phyloP scores from a whole-genome alignment of 2,329 filamentous ascomycete species.

The Fusarium sterilihyphosum region DNA sequence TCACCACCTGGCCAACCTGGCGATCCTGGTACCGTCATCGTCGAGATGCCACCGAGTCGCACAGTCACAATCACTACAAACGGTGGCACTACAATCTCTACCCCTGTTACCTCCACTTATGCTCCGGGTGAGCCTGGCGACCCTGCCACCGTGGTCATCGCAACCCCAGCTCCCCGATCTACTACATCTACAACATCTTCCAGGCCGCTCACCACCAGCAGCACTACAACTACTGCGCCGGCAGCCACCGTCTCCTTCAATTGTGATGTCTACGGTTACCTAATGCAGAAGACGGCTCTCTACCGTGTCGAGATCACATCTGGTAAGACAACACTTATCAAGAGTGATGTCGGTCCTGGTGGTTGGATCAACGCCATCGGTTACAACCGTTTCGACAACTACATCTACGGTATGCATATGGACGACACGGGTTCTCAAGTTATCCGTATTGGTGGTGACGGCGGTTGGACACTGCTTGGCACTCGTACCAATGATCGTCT shows the following conservation, averaged over 20 bases:
- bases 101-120: conserved; percentile 13
- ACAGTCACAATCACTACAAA: conserved; percentile 23
- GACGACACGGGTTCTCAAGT: conserved; percentile 27
- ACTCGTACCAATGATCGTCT: conserved; percentile 23
- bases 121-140: conserved; percentile 11
- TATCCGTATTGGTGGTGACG: conserved; percentile 37
- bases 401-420: conserved; percentile 33
- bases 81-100: conserved; percentile 11
- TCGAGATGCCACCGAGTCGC: conserved; percentile 9
- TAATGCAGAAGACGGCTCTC: conserved; percentile 29
- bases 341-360: conserved; percentile 24
- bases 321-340: conserved; percentile 31
- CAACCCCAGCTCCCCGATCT: conserved; percentile 15
- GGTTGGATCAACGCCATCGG: conserved; percentile 37
- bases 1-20: conserved; percentile 8
- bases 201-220: neutral
- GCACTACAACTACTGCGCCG: neutral
- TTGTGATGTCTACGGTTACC: conserved; percentile 33
- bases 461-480: conserved; percentile 25
- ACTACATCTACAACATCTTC: conserved; percentile 4
- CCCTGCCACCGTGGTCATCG: conserved; percentile 23
- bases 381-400: conserved; percentile 36
- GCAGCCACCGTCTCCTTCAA: conserved; percentile 13
- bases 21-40: conserved; percentile 20
- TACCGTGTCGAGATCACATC: conserved; percentile 30